Evolutionary conservation across 2,329 filamentous ascomycete genomes (phyloP).

Genomic region (Aquanectria penicillioides): DNA sequence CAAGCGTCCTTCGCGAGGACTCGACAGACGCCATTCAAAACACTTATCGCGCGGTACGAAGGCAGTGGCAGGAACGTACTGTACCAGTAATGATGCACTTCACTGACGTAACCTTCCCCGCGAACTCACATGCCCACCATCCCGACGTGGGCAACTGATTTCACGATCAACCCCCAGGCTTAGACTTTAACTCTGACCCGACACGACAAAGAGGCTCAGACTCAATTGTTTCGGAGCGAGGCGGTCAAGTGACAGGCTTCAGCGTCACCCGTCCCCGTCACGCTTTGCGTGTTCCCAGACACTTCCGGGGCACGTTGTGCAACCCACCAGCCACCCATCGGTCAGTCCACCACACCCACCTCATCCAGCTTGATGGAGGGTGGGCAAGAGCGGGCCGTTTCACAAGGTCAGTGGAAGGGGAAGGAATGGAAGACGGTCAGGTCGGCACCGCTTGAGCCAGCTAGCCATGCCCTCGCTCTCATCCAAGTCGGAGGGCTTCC

Average conservation of each 20-base stretch:
- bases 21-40: neutral
- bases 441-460: no score
- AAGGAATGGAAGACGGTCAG: conserved; percentile 24
- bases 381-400: conserved; percentile 43
- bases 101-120: conserved; percentile 18
- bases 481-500: conserved; percentile 7
- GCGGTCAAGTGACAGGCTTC: conserved; percentile 26
- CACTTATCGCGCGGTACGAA: neutral
- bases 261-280: conserved; percentile 28
- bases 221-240: conserved; percentile 24
- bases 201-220: conserved; percentile 19
- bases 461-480: no score
- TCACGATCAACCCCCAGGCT: neutral
- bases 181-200: conserved; percentile 1
- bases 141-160: neutral
- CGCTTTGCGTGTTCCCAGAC: conserved; percentile 18
- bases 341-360: conserved; percentile 19
- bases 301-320: conserved; percentile 27
- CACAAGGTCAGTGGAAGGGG: conserved; percentile 29
- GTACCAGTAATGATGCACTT: neutral
- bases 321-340: conserved; percentile 26
- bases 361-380: conserved; percentile 29
- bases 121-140: conserved; percentile 8
- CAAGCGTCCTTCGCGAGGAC: no score
- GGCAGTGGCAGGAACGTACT: conserved; percentile 2